phyloP scores from a whole-genome alignment of 495 filamentous ascomycete species.

The Melanomma pulvis-pyrius region DNA sequence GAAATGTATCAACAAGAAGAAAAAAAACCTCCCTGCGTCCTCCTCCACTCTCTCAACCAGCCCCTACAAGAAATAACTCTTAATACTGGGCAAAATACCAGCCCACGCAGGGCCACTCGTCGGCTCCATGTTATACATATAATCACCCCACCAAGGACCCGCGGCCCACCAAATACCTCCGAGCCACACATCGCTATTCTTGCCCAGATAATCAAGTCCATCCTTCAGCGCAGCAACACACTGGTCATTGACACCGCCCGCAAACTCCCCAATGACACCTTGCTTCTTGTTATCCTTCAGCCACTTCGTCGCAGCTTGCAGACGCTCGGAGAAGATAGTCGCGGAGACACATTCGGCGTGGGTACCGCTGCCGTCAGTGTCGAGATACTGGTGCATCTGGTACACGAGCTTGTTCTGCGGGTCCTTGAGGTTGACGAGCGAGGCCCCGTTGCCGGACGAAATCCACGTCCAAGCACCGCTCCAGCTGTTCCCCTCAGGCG shows the following conservation, averaged over 20 bases:
- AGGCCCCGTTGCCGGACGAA: conserved; percentile 55
- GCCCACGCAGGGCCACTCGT: conserved; percentile 55
- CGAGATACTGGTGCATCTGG: conserved; percentile 66
- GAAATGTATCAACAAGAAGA: too few relatives aligned
- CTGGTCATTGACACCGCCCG: conserved; percentile 65
- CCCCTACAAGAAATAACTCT: conserved; percentile 17
- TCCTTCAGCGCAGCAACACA: conserved; percentile 69
- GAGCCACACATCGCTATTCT: conserved; percentile 70
- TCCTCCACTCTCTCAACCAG: too few relatives aligned
- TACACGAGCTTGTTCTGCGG: conserved; percentile 63
- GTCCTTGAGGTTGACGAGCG: conserved; percentile 62
- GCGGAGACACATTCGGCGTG: conserved; percentile 59
- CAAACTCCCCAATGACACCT: conserved; percentile 72
- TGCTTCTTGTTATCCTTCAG: conserved; percentile 68
- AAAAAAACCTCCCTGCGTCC: too few relatives aligned
- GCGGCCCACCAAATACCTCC: conserved; percentile 71
- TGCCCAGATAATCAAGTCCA: conserved; percentile 61
- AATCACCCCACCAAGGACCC: conserved; percentile 62
- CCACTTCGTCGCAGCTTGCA: conserved; percentile 69
- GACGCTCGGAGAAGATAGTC: conserved; percentile 68
- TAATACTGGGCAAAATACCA: conserved; percentile 32
- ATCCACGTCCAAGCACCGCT: conserved; percentile 65
- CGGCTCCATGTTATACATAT: conserved; percentile 65
- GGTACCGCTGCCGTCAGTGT: conserved; percentile 66
- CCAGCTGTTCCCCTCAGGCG: conserved; percentile 72